Conservation (phyloP, 2,329 filamentous ascomycete genomes). For the Fusarium sp. region DNA sequence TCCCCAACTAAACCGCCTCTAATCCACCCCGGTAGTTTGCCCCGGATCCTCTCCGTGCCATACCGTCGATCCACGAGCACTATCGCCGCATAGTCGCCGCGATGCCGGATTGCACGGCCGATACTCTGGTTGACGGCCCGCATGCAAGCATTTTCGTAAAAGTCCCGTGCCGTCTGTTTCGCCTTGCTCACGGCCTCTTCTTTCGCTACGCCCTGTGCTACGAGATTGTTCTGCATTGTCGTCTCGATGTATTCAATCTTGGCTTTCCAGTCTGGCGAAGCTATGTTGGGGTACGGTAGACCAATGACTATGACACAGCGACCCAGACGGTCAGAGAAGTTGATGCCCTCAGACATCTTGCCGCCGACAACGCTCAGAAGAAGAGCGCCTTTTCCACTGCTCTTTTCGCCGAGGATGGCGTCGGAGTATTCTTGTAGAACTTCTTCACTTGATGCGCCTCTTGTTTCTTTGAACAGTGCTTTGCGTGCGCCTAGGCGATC, state of each 20-base stretch:
- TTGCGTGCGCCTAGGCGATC: conserved; percentile 70
- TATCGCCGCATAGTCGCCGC: conserved; percentile 89
- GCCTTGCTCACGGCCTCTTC: conserved; percentile 50
- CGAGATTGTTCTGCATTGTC: conserved; percentile 59
- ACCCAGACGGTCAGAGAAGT: conserved; percentile 92
- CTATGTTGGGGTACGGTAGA: conserved; percentile 90
- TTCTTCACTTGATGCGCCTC: conserved; percentile 71
- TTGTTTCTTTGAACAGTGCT: conserved; percentile 69
- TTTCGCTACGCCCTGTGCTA: conserved; percentile 32
- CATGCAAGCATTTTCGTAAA: conserved; percentile 97
- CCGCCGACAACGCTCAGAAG: conserved; percentile 93
- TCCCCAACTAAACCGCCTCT: conserved; percentile 71
- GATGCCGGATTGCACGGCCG: conserved; percentile 89
- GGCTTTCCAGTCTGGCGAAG: conserved; percentile 91
- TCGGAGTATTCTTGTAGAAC: conserved; percentile 79
- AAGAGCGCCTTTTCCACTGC: conserved; percentile 71
- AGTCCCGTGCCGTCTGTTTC: conserved; percentile 76
- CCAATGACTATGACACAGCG: conserved; percentile 93
- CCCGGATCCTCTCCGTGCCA: conserved; percentile 75
- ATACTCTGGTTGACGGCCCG: conserved; percentile 97
- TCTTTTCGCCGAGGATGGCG: conserved; percentile 67
- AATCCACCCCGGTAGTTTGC: conserved; percentile 93
- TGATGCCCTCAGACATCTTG: conserved; percentile 97
- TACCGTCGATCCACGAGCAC: conserved; percentile 87
- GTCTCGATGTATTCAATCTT: conserved; percentile 88